Conservation (phyloP, 78 protist genomes). For the Isochrysis galbana region DNA sequence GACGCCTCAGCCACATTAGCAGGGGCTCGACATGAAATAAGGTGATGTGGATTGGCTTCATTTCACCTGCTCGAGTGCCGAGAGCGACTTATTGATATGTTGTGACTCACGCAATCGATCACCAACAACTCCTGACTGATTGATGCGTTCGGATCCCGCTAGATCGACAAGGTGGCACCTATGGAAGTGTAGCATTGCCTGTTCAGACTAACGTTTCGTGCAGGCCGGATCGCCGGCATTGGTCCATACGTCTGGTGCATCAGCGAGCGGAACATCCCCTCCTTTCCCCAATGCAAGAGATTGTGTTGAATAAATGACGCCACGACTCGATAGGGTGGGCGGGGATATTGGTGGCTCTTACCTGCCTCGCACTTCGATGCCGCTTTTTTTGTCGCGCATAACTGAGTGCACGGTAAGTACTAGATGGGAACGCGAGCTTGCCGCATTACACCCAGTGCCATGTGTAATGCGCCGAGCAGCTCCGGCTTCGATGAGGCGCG, state of each 20-base stretch:
- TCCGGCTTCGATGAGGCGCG: background rate
- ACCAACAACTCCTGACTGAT: slow-evolving; percentile 18
- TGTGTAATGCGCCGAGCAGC: background rate
- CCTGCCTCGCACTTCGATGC: too few species aligned
- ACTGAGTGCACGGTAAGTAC: too few species aligned
- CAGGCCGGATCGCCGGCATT: background rate
- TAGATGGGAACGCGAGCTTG: background rate
- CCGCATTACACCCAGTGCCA: background rate
- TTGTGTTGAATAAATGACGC: too few species aligned
- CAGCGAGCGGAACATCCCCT: too few species aligned
- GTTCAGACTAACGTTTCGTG: background rate
- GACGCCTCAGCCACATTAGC: too few species aligned
- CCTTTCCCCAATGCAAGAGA: too few species aligned
- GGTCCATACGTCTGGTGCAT: too few species aligned
- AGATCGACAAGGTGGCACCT: background rate
- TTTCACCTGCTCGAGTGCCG: slow-evolving; percentile 75
- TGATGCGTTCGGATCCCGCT: slow-evolving; percentile 46
- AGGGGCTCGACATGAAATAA: too few species aligned
- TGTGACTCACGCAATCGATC: slow-evolving; percentile 62
- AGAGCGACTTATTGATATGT: slow-evolving; percentile 62
- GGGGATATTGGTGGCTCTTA: too few species aligned
- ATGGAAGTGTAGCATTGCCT: background rate
- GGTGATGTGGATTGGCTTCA: too few species aligned
- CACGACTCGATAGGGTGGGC: too few species aligned
- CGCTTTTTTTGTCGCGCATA: too few species aligned